Percentiles rank a stretch among this genome's conserved stretches.
Conservation (phyloP, 441 rosid genomes). For the Capsella rubella region DNA sequence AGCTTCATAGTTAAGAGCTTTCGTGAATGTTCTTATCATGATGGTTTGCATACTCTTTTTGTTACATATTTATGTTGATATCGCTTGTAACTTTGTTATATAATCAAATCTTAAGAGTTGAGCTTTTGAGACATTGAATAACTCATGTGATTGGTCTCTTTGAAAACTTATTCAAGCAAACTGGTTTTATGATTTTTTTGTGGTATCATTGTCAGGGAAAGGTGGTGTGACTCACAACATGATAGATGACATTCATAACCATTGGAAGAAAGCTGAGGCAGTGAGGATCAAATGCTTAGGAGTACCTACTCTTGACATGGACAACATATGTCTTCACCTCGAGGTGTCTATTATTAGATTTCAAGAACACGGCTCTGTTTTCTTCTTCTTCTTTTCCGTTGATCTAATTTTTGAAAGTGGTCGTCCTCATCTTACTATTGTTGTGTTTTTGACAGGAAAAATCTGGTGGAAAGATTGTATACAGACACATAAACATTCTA, state of each 20-base stretch:
- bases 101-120: neutral
- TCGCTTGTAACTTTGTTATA: neutral
- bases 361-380: slow-evolving; percentile 21
- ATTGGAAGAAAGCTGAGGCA: slow-evolving; percentile 89
- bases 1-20: slow-evolving; percentile 15
- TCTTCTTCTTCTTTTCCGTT: neutral
- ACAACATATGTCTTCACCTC: slow-evolving; percentile 81
- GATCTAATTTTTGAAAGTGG: slow-evolving; percentile 1
- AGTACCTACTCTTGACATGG: slow-evolving; percentile 91
- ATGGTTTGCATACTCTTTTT: neutral
- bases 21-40: neutral
- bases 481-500: slow-evolving; percentile 66
- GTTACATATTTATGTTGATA: neutral
- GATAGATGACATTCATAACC: slow-evolving; percentile 89
- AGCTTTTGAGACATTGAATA: slow-evolving; percentile 8
- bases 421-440: slow-evolving; percentile 39
- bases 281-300: slow-evolving; percentile 95
- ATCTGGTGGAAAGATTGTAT: slow-evolving; percentile 80
- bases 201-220: slow-evolving; percentile 55
- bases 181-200: neutral
- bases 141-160: slow-evolving; percentile 9
- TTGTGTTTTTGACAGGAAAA: slow-evolving; percentile 65
- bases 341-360: slow-evolving; percentile 55
- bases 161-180: neutral
- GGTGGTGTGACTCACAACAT: slow-evolving; percentile 92